Conservation (phyloP, 305 asterid species). For the Fraxinus paxiana region DNA sequence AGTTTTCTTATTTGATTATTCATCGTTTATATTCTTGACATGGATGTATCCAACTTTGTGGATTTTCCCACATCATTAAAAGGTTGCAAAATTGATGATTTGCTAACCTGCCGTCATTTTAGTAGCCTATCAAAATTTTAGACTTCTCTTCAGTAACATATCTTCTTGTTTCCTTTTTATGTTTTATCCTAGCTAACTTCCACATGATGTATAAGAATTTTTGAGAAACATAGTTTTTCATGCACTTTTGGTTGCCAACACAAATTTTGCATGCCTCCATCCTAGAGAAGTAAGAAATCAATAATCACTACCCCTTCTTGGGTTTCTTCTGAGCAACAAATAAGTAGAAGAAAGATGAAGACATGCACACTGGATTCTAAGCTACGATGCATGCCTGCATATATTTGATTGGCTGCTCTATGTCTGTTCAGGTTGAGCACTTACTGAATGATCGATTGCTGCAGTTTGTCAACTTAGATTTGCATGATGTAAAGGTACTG, state of each 20-base stretch:
- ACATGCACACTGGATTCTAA: neutral
- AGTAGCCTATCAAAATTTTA: neutral
- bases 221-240: neutral
- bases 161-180: neutral
- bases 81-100: neutral
- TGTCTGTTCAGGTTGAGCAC: constrained; percentile 78
- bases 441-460: constrained; percentile 83
- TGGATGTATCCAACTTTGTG: neutral
- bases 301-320: neutral
- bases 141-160: neutral
- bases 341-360: constrained; percentile 9
- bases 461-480: constrained; percentile 90
- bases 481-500: constrained; percentile 93
- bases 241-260: neutral
- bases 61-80: neutral
- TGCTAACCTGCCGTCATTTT: constrained; percentile 10
- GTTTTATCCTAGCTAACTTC: neutral
- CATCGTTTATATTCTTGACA: neutral
- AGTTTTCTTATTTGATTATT: neutral
- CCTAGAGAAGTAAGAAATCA: neutral
- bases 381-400: neutral
- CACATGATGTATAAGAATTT: neutral
- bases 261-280: neutral
- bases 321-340: neutral
- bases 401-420: constrained; percentile 20